Evolutionary conservation across 805 yeast species (phyloP).

Genomic region (Brettanomyces sp.): DNA sequence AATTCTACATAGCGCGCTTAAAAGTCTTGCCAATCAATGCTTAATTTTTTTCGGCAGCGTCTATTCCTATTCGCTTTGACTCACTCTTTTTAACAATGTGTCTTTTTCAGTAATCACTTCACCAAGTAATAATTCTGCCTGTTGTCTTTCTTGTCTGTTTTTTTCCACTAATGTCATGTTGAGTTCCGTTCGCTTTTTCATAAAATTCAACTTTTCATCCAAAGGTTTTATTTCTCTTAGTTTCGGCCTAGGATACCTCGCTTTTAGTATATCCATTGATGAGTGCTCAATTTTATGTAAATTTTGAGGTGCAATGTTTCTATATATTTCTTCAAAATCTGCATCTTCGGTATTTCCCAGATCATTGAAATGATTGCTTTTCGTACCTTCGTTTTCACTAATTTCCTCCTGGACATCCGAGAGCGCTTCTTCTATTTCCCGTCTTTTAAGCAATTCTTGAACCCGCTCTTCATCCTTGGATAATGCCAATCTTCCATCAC

Average conservation of each 20-base stretch:
- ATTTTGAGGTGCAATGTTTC: neutral
- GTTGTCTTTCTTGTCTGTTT: neutral
- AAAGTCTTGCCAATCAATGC: conserved; percentile 1
- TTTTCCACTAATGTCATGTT: neutral
- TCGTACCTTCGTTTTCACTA: too few species aligned
- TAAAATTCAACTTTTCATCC: neutral
- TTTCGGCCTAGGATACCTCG: neutral
- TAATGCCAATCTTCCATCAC: conserved; percentile 22
- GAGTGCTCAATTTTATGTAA: neutral
- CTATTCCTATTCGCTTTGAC: neutral
- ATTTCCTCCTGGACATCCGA: conserved; percentile 16
- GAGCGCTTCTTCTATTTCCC: conserved; percentile 27
- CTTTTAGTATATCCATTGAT: neutral
- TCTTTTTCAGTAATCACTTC: neutral
- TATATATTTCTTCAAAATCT: neutral
- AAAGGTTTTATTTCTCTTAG: neutral
- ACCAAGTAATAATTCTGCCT: neutral
- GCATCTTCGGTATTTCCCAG: neutral
- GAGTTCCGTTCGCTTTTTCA: neutral
- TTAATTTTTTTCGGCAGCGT: neutral
- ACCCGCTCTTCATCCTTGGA: conserved; percentile 18
- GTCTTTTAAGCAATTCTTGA: conserved; percentile 17
- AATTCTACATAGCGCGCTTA: conserved; percentile 9
- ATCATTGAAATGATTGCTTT: conserved; percentile 8
- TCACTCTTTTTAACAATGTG: neutral